Evolutionary conservation across 2,329 filamentous ascomycete genomes (phyloP), one percentile per base, ranked within the genome.

Genomic region (Colletotrichum scovillei): DNA sequence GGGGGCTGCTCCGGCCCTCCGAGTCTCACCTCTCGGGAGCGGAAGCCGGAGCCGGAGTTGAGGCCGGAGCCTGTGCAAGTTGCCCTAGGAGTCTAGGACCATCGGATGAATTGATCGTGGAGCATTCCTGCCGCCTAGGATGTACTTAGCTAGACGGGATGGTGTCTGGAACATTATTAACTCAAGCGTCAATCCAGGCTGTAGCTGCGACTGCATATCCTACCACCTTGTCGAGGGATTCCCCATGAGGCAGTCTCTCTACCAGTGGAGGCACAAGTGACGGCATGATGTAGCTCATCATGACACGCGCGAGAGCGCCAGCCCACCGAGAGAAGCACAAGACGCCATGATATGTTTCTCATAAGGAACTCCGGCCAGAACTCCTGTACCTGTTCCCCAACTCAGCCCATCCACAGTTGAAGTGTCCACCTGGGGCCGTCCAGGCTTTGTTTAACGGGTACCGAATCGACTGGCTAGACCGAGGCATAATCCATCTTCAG

Each of bases 321-420:
- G 42, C 3, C 42, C 42, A n/a, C 42, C 16, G 19, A 3, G 42
- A 19, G 38, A 19, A 46, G 19, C 19, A 46, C 42, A 46, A 46
- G 42, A 46, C 7, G 42, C 7, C 42, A 46, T 9, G 42, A 46
- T 8, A n/a, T 9, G 19, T 46, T 19, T 7, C 19, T 16, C 3
- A n/a, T 1, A 3, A 38, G 14, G 35, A 38, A 16, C 42, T 9
- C 6, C 16, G 5, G 42, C 5, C 16, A 46, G 16, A 0, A 46
- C 6, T 46, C 7, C 4, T n/a, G 6, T 0, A 0, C 42, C 16
- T 4, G 2, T 46, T 8, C 6, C 3, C 4, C 8, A 8, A n/a
- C 6, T 8, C 19, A 46, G 7, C 19, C 7, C 42, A n/a, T n/a
- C 6, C 42, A 42, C 38, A 12, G 38, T 46, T 1, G 42, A 46